A percentile compares a stretch with the other conserved stretches of the same genome.
phyloP scores from a whole-genome alignment of 805 yeast species.

The Starmerella apicola region DNA sequence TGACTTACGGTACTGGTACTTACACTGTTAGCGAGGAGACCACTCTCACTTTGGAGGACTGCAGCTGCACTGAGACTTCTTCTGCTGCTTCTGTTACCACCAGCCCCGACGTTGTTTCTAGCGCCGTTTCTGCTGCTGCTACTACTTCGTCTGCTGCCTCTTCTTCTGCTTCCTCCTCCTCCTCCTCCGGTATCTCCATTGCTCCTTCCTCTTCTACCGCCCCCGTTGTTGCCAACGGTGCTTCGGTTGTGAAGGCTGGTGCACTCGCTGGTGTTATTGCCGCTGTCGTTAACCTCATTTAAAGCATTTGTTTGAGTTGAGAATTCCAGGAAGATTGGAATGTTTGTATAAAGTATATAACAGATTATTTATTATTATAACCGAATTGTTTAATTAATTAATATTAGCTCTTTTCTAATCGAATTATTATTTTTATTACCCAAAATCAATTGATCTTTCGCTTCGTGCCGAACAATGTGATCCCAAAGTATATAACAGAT shows the following conservation, averaged over 20 bases:
- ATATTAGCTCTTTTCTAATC: too few species aligned
- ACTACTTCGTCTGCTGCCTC: slow-evolving; percentile 14
- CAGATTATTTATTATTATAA: too few species aligned
- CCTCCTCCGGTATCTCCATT: slow-evolving; percentile 3
- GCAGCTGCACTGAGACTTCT: slow-evolving; percentile 12
- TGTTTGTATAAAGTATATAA: too few species aligned
- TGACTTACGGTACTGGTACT: slow-evolving; percentile 13
- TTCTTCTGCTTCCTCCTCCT: slow-evolving; percentile 9
- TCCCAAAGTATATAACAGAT: not conserved
- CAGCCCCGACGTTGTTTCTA: slow-evolving; percentile 6
- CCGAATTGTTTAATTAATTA: too few species aligned
- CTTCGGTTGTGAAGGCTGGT: slow-evolving; percentile 1
- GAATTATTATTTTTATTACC: too few species aligned
- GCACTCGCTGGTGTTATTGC: slow-evolving; percentile 5
- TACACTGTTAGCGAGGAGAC: slow-evolving; percentile 16
- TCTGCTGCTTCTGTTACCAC: slow-evolving; percentile 3
- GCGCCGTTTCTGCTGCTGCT: slow-evolving; percentile 14
- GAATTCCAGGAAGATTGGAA: too few species aligned
- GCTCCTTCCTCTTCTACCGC: slow-evolving; percentile 8
- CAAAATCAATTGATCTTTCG: too few species aligned
- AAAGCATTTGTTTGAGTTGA: too few species aligned
- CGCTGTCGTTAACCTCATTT: slow-evolving; percentile 7
- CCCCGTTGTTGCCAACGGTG: slow-evolving; percentile 6
- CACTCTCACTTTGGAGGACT: slow-evolving; percentile 17
- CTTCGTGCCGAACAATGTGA: too few species aligned